Percentiles rank a stretch among this genome's conserved stretches.
phyloP scores from a whole-genome alignment of 441 rosid species.

The Gossypium schwendimanii region DNA sequence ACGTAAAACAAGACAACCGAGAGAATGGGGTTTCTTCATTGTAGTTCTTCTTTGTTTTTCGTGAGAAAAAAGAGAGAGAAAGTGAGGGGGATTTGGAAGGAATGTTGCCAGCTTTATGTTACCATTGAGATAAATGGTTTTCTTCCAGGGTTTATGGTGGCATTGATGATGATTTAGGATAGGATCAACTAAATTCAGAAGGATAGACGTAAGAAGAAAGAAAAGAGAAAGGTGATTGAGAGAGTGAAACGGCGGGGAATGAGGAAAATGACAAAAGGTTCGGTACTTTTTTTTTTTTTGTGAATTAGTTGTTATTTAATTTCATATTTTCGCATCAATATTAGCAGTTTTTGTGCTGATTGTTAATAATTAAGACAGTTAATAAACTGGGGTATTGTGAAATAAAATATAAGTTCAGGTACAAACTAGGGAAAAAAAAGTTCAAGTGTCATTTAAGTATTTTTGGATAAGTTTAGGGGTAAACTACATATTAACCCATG shows the following conservation, averaged over 20 bases:
- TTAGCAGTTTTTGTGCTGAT: too few relatives aligned
- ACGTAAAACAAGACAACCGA: slow-evolving; percentile 20
- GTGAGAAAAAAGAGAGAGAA: background rate
- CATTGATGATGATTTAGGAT: background rate
- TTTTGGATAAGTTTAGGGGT: too few relatives aligned
- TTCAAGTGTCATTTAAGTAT: too few relatives aligned
- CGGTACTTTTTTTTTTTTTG: background rate
- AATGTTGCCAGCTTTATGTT: slow-evolving; percentile 10
- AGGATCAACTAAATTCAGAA: background rate
- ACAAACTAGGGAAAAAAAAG: too few relatives aligned
- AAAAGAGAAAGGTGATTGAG: slow-evolving; percentile 3
- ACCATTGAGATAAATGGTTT: background rate
- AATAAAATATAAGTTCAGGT: too few relatives aligned
- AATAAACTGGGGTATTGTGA: too few relatives aligned
- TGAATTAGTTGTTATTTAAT: too few relatives aligned
- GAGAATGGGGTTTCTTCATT: slow-evolving; percentile 25
- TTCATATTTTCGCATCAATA: too few relatives aligned
- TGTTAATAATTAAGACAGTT: too few relatives aligned
- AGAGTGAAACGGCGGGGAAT: slow-evolving; percentile 12
- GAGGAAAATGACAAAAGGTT: background rate
- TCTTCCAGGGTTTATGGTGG: background rate
- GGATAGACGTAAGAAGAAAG: background rate
- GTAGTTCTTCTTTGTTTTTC: background rate
- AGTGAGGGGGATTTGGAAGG: slow-evolving; percentile 16
- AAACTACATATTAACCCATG: too few relatives aligned